Conservation (phyloP, 768 basidiomycete genomes). For the Pleurotus tuoliensis region DNA sequence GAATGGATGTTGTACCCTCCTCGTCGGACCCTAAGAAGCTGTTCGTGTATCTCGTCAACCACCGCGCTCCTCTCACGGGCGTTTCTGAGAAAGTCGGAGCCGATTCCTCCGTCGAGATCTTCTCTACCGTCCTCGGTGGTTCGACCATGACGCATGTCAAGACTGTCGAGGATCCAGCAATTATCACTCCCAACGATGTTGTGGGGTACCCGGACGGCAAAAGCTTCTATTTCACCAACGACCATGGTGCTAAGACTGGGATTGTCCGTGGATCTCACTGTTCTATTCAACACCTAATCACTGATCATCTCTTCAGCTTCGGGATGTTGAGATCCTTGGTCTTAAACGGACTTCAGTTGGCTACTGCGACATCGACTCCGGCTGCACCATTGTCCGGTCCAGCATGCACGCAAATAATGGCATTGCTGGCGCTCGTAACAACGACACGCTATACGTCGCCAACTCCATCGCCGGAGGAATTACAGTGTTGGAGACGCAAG, state of each 20-base stretch:
- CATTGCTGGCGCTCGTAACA: conserved; percentile 44
- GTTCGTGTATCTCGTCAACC: conserved; percentile 61
- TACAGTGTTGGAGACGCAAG: conserved; percentile 51
- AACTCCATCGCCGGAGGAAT: conserved; percentile 42
- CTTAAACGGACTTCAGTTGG: conserved; percentile 46
- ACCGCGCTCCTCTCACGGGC: conserved; percentile 47
- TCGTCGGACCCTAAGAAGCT: conserved; percentile 31
- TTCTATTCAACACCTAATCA: not conserved
- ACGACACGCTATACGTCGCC: conserved; percentile 65
- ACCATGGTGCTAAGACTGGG: conserved; percentile 51
- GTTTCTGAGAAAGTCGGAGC: conserved; percentile 49
- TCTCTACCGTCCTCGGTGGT: conserved; percentile 47
- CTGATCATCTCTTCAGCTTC: conserved; percentile 10
- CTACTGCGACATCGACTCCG: conserved; percentile 56
- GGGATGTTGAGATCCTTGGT: conserved; percentile 22
- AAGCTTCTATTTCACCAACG: conserved; percentile 70
- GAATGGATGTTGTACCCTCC: conserved; percentile 48
- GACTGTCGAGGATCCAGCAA: conserved; percentile 49
- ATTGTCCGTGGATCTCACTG: conserved; percentile 33
- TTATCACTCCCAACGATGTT: conserved; percentile 69
- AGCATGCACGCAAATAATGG: conserved; percentile 59
- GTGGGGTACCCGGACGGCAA: conserved; percentile 62
- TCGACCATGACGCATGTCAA: conserved; percentile 45
- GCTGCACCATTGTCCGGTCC: conserved; percentile 56
- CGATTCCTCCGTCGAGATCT: conserved; percentile 69